Conservation (phyloP, 2,329 filamentous ascomycete genomes). For the Apiospora marii region DNA sequence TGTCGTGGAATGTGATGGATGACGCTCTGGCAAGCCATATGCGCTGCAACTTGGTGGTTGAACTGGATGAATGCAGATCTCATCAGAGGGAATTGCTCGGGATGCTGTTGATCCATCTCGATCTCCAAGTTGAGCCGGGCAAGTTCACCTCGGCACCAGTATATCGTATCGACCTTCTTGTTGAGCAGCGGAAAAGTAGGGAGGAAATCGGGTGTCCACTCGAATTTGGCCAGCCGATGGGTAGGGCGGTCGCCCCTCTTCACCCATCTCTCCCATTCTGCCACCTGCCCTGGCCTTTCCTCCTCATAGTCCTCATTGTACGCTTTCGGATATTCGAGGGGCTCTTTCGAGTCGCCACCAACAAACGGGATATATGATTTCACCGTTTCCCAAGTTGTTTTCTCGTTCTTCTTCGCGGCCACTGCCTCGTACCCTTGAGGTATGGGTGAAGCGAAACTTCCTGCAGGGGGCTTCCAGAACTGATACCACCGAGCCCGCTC, state of each 20-base stretch:
- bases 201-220: slow-evolving; percentile 70
- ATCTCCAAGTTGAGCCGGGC: slow-evolving; percentile 92
- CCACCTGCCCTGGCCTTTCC: slow-evolving; percentile 66
- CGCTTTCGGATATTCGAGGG: slow-evolving; percentile 66
- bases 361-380: slow-evolving; percentile 59
- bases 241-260: slow-evolving; percentile 84
- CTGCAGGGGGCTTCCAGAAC: slow-evolving; percentile 70
- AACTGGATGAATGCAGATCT: slow-evolving; percentile 98
- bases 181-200: slow-evolving; percentile 80
- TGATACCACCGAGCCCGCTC: slow-evolving; percentile 63
- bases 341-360: slow-evolving; percentile 48
- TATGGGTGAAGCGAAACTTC: slow-evolving; percentile 67
- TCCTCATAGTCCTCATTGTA: slow-evolving; percentile 65
- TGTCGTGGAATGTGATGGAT: slow-evolving; percentile 91
- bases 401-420: slow-evolving; percentile 54
- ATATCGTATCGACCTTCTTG: slow-evolving; percentile 94
- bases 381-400: slow-evolving; percentile 59
- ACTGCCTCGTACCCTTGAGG: slow-evolving; percentile 62
- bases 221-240: slow-evolving; percentile 73
- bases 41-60: slow-evolving; percentile 95
- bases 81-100: slow-evolving; percentile 89
- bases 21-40: slow-evolving; percentile 95
- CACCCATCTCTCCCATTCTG: slow-evolving; percentile 84
- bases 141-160: slow-evolving; percentile 86
- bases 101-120: slow-evolving; percentile 84